Evolutionary conservation across 2,329 filamentous ascomycete species (phyloP), one percentile per base, ranked within the genome.

Genomic region (Sporothrix luriei): DNA sequence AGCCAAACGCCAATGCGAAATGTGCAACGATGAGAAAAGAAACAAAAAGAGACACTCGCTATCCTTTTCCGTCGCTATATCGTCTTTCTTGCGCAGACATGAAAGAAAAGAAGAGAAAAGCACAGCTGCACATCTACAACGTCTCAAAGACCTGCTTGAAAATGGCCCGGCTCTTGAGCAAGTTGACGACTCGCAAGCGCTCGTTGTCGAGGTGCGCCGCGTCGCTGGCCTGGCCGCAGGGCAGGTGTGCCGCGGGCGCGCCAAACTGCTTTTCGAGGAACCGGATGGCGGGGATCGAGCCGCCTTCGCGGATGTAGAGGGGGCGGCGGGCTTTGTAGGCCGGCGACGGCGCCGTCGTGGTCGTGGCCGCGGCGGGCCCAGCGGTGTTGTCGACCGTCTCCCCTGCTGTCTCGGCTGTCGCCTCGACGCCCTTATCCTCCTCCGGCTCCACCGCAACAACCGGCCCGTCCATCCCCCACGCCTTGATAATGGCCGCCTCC

Each of bases 131-230:
- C 16, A 13, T 10, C 52, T 71, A 87, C 68, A 95, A 77, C 73
- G 89, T 87, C 74, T 84, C 82, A 81, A 99, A 99, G 6, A 98
- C 92, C 77, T 88, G 87, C 72, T 89, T 90, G 75, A 99, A 95
- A 71, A 99, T 97, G 79, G 95, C 93, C 73, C 94, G 88, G 73
- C 93, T 95, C 81, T 97, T 97, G 71, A 93, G 87, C 75, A 99
- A 77, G 79, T 99, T 99, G 74, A 91, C 82, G 69, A 99, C 82
- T 67, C 95, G 84, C 78, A 99, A 82, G n/a, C 95, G 83, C 84
- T 99, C 95, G 76, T 99, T 98, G 76, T 97, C 92, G 79, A 99
- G 80, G 85, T 99, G 95, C 21, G 94, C 95, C 66, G 90, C 90
- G 76, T 99, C 95, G 75, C 92, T 97, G 14, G 94, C 93, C 79